Base-by-base conservation (phyloP, 2,329 filamentous ascomycete genomes). In the Ophiostoma perfectum region DNA sequence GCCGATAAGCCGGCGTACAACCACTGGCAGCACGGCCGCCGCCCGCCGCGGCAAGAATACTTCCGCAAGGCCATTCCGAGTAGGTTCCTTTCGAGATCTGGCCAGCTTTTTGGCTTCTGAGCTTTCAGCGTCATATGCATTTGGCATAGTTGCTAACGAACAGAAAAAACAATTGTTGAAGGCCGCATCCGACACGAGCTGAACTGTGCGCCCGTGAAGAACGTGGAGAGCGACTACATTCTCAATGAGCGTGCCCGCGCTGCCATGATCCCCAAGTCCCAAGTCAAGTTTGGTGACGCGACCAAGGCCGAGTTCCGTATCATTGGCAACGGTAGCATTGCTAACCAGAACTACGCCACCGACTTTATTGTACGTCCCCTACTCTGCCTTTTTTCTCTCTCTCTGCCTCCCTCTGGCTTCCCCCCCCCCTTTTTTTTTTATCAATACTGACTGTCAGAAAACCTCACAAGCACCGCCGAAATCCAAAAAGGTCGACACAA, bases 101-200 rank as follows among this genome's bases (percentile, higher is more conserved):
- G 5, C 7, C 3, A 12, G 11, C 42, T 44, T 12, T 2, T 27
- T 27, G 27, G 27, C 2, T 27, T 27, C 27, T 1, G 2, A 27
- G 27, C 27, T 27, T 27, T 27, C 27, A 27, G 27, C 27, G 1
- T 27, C 27, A 27, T 27, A 27, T 27, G 27, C 27, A 27, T 27
- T 27, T 27, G 27, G 27, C 27, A 27, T 27, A 27, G 27, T 27
- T 52, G 49, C 36, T 16, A 16, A 62, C 55, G 16, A 9, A 36
- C 76, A 90, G 92, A 96, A 78, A 90, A 92, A 77, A 96, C 92
- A 6, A 87, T 87, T 39, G 81, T 96, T 8, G 84, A 86, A 41
- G 92, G 90, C 62, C 88, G 85, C 68, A 86, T 96, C 69, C 84
- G 84, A 67, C 90, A 93, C 73, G 92, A 96, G 76, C 83, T 93